A percentile compares a stretch with the other conserved stretches of the same genome.
phyloP scores from a whole-genome alignment of 306 rosid species.

The Glycine tomentella region DNA sequence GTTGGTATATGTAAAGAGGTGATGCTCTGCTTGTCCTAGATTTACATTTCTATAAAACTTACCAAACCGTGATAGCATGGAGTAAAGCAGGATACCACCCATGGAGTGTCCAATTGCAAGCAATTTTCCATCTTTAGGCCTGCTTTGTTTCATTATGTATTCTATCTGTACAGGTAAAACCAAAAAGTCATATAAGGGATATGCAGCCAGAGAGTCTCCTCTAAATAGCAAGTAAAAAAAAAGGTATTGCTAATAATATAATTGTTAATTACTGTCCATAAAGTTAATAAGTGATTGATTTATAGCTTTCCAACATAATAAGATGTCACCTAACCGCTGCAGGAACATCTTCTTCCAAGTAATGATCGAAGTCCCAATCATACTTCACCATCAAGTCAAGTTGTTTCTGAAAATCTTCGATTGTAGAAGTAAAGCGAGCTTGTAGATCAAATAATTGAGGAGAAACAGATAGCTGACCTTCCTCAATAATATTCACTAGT shows the following conservation, averaged over 20 bases:
- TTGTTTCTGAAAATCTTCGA: slow-evolving; percentile 96
- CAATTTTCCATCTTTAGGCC: slow-evolving; percentile 90
- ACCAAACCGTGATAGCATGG: slow-evolving; percentile 87
- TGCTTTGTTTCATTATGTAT: slow-evolving; percentile 77
- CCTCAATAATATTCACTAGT: slow-evolving; percentile 86
- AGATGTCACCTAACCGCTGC: slow-evolving; percentile 97
- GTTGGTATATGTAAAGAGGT: not conserved
- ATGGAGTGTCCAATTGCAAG: slow-evolving; percentile 99
- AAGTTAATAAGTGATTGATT: slow-evolving; percentile 42
- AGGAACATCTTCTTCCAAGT: slow-evolving; percentile 96
- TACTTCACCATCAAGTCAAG: slow-evolving; percentile 94
- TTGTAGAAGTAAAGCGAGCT: slow-evolving; percentile 76
- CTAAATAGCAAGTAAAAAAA: slow-evolving; percentile 1
- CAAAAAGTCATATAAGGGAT: slow-evolving; percentile 41
- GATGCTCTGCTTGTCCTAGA: not conserved
- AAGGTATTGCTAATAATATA: not conserved
- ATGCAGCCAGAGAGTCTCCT: slow-evolving; percentile 27
- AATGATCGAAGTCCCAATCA: slow-evolving; percentile 98
- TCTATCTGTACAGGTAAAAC: slow-evolving; percentile 68
- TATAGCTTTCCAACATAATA: slow-evolving; percentile 57
- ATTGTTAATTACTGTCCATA: slow-evolving; percentile 20
- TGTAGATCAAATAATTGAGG: slow-evolving; percentile 89
- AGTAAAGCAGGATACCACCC: slow-evolving; percentile 97
- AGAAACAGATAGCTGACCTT: slow-evolving; percentile 88
- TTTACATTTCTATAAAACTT: slow-evolving; percentile 46